A percentile compares a stretch with the other conserved stretches of the same genome.
These are phyloP conservation scores for Penicillium palitans DNA, from an alignment of 2,329 filamentous ascomycete species.

Conservation along the genomic window DNA sequence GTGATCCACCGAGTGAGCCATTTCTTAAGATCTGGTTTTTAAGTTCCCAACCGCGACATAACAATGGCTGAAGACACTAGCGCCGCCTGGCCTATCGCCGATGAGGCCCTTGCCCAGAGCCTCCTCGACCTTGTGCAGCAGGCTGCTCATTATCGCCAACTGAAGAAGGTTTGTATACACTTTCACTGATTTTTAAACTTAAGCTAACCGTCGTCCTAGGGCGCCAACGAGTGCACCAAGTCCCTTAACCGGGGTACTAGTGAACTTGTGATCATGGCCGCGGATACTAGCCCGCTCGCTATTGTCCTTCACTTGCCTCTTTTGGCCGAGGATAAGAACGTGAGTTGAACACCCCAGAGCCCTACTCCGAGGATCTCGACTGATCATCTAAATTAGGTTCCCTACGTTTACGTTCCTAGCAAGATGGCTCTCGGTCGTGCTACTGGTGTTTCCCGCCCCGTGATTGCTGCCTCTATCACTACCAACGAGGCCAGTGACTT, in stretches of 20 bases:
- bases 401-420: slow-evolving; percentile 70
- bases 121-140: slow-evolving; percentile 81
- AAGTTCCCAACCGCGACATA: slow-evolving; percentile 6
- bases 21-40: neutral
- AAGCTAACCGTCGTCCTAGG: neutral
- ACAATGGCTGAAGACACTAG: slow-evolving; percentile 37
- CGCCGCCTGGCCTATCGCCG: slow-evolving; percentile 68
- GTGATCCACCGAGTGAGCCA: neutral
- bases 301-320: slow-evolving; percentile 89
- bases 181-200: too few relatives aligned
- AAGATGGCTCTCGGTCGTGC: slow-evolving; percentile 86
- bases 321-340: slow-evolving; percentile 74
- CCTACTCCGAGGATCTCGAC: neutral
- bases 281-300: slow-evolving; percentile 81
- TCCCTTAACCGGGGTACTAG: neutral
- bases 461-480: slow-evolving; percentile 86
- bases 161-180: neutral
- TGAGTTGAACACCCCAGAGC: neutral
- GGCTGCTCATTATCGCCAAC: slow-evolving; percentile 62
- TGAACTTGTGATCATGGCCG: slow-evolving; percentile 51
- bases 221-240: neutral
- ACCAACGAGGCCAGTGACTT: slow-evolving; percentile 90
- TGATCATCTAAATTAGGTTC: slow-evolving; percentile 34
- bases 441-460: slow-evolving; percentile 82
- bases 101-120: slow-evolving; percentile 73